Percentiles rank a stretch among this genome's conserved stretches.
Conservation (phyloP, 345 rosid genomes). For the Pistacia integerrima region DNA sequence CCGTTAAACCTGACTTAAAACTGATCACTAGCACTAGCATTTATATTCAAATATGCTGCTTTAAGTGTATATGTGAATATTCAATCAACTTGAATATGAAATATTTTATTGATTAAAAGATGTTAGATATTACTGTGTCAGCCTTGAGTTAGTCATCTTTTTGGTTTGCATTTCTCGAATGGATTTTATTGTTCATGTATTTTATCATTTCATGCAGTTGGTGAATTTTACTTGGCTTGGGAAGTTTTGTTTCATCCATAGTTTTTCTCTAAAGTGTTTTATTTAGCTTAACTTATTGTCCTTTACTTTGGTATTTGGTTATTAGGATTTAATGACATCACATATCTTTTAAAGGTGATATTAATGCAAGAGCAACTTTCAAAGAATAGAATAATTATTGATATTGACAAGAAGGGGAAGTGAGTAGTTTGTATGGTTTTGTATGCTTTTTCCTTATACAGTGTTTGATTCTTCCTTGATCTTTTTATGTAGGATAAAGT, state of each 20-base stretch:
- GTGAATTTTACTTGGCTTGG: background rate
- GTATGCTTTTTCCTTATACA: background rate
- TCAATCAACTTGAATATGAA: no score
- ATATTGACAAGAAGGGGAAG: conserved; percentile 91
- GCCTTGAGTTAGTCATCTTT: background rate
- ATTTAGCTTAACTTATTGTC: background rate
- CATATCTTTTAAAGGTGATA: conserved; percentile 63
- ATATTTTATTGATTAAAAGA: no score
- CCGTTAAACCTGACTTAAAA: no score
- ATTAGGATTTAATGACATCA: background rate
- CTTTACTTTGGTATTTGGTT: background rate
- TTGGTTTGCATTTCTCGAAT: background rate
- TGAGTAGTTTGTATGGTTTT: conserved; percentile 45
- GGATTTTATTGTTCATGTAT: background rate
- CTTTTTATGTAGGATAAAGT: no score
- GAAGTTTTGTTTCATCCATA: background rate
- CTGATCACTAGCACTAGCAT: no score
- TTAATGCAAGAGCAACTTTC: conserved; percentile 96
- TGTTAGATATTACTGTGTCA: background rate
- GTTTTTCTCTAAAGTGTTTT: background rate
- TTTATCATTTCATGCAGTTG: background rate
- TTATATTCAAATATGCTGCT: background rate
- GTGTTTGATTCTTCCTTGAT: background rate
- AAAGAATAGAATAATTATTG: conserved; percentile 91
- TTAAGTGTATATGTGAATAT: no score